Conservation (phyloP, 768 basidiomycete genomes). For the Xerocomellus intermedius region DNA sequence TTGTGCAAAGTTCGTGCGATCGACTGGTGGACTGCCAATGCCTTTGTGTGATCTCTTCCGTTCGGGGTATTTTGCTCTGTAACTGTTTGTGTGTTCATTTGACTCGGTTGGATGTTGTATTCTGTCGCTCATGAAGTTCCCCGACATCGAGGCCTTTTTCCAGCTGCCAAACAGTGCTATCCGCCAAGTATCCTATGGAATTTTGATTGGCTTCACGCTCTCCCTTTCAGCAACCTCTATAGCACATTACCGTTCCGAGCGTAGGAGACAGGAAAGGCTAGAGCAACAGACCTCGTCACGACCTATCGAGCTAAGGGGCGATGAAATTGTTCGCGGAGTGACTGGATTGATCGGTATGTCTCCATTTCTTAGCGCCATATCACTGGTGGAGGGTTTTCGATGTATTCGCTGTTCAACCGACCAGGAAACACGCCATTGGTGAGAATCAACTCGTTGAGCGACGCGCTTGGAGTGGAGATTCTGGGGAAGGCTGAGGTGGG, state of each 20-base stretch:
- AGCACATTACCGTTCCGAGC: conserved; percentile 49
- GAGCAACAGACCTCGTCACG: conserved; percentile 37
- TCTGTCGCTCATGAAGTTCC: conserved; percentile 9
- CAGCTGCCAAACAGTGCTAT: conserved; percentile 25
- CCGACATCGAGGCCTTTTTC: conserved; percentile 17
- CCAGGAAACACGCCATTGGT: conserved; percentile 93
- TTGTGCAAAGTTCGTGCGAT: too few relatives aligned
- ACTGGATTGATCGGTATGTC: conserved; percentile 78
- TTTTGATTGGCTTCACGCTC: conserved; percentile 74
- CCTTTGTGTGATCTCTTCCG: too few relatives aligned
- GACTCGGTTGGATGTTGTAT: neutral
- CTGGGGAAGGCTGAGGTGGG: conserved; percentile 91
- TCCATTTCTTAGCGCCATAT: neutral
- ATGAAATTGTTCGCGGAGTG: conserved; percentile 79
- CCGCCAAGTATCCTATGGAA: conserved; percentile 44
- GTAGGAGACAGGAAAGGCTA: conserved; percentile 41
- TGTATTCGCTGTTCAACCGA: neutral
- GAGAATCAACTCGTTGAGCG: conserved; percentile 86
- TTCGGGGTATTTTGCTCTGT: too few relatives aligned
- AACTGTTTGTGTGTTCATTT: too few relatives aligned
- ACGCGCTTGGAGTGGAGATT: conserved; percentile 90
- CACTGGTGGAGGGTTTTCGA: neutral
- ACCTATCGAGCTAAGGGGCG: conserved; percentile 70
- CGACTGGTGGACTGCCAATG: too few relatives aligned
- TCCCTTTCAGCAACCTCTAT: conserved; percentile 71